Percentiles rank a stretch among this genome's conserved stretches.
Evolutionary conservation across 2,329 filamentous ascomycete genomes (phyloP).

Genomic region (Penicillium hordei): DNA sequence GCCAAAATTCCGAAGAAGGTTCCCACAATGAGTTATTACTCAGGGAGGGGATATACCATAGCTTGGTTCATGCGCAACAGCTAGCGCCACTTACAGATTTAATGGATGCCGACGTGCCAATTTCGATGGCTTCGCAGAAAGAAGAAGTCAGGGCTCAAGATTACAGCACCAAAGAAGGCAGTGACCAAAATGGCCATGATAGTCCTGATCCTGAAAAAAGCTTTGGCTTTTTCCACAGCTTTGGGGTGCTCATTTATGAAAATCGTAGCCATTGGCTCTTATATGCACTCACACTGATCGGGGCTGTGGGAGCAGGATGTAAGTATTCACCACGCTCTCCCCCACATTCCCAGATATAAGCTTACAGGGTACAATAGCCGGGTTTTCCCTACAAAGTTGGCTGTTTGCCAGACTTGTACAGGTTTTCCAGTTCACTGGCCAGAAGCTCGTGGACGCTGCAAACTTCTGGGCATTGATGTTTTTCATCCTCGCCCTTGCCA

Average conservation of each 20-base stretch:
- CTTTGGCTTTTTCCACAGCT: background rate
- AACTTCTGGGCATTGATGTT: constrained; percentile 59
- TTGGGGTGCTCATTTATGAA: background rate
- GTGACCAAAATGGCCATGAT: background rate
- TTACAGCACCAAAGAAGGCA: background rate
- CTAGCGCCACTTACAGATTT: constrained; percentile 22
- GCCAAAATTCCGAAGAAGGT: constrained; percentile 69
- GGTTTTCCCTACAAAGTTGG: constrained; percentile 40
- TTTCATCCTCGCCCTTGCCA: constrained; percentile 53
- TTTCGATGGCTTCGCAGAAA: background rate
- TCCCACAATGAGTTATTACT: constrained; percentile 71
- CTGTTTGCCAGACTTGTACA: constrained; percentile 52
- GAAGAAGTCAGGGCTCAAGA: background rate
- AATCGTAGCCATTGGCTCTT: constrained; percentile 5
- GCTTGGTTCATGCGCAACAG: constrained; percentile 57
- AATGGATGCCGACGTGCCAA: background rate
- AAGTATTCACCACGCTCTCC: background rate
- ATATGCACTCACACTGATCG: background rate
- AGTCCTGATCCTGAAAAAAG: background rate
- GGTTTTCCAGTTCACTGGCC: constrained; percentile 47
- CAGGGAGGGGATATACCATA: constrained; percentile 63
- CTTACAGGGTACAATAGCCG: constrained; percentile 15
- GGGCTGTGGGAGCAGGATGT: constrained; percentile 7
- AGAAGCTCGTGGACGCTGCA: constrained; percentile 41
- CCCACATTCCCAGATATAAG: background rate